These are phyloP conservation scores for Dothistroma septosporum DNA, from an alignment of 2,329 filamentous ascomycete genomes.

Conservation along the genomic window DNA sequence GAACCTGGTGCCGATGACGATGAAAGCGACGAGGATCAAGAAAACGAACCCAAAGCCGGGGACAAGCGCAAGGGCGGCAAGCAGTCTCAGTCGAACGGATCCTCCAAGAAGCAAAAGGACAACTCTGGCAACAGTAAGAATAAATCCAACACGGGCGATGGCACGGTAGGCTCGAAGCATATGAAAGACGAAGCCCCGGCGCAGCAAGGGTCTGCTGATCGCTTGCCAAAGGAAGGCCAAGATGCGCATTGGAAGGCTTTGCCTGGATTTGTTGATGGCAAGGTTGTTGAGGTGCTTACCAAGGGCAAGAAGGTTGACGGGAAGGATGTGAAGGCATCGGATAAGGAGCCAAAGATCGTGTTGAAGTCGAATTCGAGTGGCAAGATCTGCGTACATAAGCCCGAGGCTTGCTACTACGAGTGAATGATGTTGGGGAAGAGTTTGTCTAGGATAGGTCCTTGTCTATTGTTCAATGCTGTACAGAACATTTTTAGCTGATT, in stretches of 20 bases:
- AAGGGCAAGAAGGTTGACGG: conserved; percentile 41
- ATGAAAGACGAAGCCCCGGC: conserved; percentile 30
- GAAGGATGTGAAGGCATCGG: conserved; percentile 40
- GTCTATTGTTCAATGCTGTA: neutral
- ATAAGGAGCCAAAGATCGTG: conserved; percentile 43
- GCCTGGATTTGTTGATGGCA: conserved; percentile 40
- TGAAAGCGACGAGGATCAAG: conserved; percentile 34
- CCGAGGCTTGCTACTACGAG: conserved; percentile 43
- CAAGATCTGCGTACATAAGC: conserved; percentile 44
- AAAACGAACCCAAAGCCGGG: conserved; percentile 13
- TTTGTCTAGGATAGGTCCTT: neutral
- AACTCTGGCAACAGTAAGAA: conserved; percentile 21
- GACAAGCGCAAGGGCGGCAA: conserved; percentile 21
- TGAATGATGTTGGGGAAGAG: neutral
- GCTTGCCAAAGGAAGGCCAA: conserved; percentile 41
- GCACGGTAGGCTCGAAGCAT: conserved; percentile 31
- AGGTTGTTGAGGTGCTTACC: conserved; percentile 42
- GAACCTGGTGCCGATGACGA: conserved; percentile 17
- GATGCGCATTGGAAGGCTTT: conserved; percentile 41
- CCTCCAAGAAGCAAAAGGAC: conserved; percentile 37
- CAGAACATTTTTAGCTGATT: neutral
- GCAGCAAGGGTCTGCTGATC: conserved; percentile 31
- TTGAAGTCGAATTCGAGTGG: conserved; percentile 38
- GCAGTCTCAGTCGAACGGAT: conserved; percentile 10
- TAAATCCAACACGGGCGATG: conserved; percentile 15